phyloP scores from a whole-genome alignment of 495 filamentous ascomycete species.

The Neurospora sp. region DNA sequence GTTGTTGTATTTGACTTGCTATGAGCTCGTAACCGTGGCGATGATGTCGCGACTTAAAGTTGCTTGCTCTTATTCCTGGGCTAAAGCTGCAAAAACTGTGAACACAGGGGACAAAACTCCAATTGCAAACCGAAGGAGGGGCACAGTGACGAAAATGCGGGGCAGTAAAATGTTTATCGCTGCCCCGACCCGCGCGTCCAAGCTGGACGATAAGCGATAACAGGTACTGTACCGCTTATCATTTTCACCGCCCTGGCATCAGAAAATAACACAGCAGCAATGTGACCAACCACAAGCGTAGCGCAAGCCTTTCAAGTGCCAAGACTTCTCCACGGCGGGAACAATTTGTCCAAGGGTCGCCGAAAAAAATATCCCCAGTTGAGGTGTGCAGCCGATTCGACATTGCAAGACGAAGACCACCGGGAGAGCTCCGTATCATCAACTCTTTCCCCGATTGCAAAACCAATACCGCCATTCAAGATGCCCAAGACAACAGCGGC shows the following conservation, averaged over 20 bases:
- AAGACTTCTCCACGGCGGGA: constrained; percentile 13
- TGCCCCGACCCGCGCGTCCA: background rate
- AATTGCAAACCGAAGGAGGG: background rate
- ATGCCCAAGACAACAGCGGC: constrained; percentile 46
- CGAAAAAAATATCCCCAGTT: constrained; percentile 15
- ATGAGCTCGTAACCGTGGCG: background rate
- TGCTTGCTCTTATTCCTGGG: background rate
- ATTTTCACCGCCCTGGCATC: background rate
- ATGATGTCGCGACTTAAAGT: background rate
- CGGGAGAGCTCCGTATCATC: background rate
- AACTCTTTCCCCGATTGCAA: background rate
- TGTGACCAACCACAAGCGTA: constrained; percentile 9
- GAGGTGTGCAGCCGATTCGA: background rate
- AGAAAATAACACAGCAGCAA: background rate
- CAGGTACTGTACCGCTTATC: background rate
- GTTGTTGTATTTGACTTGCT: background rate
- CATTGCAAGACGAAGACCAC: background rate
- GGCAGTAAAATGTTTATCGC: background rate
- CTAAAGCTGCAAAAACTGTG: background rate
- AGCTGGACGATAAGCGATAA: background rate
- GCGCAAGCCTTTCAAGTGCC: constrained; percentile 3
- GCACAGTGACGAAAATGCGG: background rate
- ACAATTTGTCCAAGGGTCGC: constrained; percentile 13
- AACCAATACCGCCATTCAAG: background rate
- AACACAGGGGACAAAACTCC: background rate